phyloP scores from a whole-genome alignment of 108 stramenopile species.

The Nitzschia sp. region DNA sequence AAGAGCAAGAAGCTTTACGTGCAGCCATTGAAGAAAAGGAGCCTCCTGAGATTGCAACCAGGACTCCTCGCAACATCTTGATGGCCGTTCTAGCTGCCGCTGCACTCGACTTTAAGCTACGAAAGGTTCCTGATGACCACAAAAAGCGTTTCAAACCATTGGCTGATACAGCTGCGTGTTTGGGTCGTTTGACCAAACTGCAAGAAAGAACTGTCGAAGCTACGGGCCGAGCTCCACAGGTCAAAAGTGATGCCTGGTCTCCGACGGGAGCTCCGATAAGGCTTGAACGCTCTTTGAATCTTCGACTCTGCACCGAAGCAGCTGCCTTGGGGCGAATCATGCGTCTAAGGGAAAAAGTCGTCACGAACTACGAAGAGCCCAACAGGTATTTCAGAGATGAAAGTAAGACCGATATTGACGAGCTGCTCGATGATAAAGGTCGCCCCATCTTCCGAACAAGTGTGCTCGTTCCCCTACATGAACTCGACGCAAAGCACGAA shows the following conservation, averaged over 20 bases:
- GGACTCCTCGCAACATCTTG: slow-evolving; percentile 17
- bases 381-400: not conserved
- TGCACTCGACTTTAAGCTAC: slow-evolving; percentile 17
- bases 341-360: slow-evolving; percentile 19
- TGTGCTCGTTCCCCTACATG: slow-evolving; percentile 23
- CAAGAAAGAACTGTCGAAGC: slow-evolving; percentile 30
- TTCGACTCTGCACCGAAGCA: slow-evolving; percentile 26
- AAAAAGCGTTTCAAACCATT: slow-evolving; percentile 16
- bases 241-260: slow-evolving; percentile 23
- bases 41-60: slow-evolving; percentile 18
- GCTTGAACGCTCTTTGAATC: slow-evolving; percentile 10
- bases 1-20: not conserved
- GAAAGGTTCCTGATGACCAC: slow-evolving; percentile 24
- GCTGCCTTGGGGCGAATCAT: slow-evolving; percentile 34
- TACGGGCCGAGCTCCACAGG: not conserved
- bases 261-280: slow-evolving; percentile 15
- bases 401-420: slow-evolving; percentile 19
- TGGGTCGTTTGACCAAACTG: slow-evolving; percentile 30
- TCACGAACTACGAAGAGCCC: slow-evolving; percentile 19
- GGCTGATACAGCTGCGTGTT: slow-evolving; percentile 22
- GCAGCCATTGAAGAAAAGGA: not conserved
- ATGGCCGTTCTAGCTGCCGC: slow-evolving; percentile 27
- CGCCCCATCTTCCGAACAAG: slow-evolving; percentile 19
- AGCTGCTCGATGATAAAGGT: slow-evolving; percentile 33
- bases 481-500: slow-evolving; percentile 6